Evolutionary conservation across 164 flowering plant species (phyloP), one percentile per base, ranked within the genome.

Genomic region (Nelumbo lutea): DNA sequence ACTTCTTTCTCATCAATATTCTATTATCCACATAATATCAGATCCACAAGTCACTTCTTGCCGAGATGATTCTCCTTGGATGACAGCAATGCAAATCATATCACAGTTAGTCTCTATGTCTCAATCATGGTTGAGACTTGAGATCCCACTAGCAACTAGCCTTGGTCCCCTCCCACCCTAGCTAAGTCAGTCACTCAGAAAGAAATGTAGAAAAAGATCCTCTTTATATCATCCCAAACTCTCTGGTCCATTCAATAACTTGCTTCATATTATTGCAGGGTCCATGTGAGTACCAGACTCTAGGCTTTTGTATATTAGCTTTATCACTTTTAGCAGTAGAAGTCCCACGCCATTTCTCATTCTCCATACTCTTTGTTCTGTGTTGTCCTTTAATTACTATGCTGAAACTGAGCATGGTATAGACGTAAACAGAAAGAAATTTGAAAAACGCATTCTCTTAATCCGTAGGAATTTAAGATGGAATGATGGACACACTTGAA

Each of bases 121-220:
- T 39, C 45, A 68, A 59, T 59, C 66, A 50, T 10, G 6, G 51
- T 59, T 45, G 63, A 62, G 55, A 52, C 61, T 62, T 55, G 71
- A 68, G 62, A 72, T 56, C 39, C 67, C 67, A 68, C 42, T 73
- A 56, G 27, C 59, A 68, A 15, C 27, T 9, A n/a, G 1, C n/a
- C 62, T 48, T 68, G 76, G 76, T 73, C 76, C 76, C 73, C 67
- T 39, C 64, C 68, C 63, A 68, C 68, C 61, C 62, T 67, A 68
- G 40, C 10, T 14, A 42, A 53, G 27, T 50, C 7, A 66, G 57
- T 48, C 64, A 5, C 47, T 7, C 40, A 46, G 52, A 42, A 58
- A 55, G 45, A 53, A 10, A 14, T 40, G 13, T 27, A 27, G 27
- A 45, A 60, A 46, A 64, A 45, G 46, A 64, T 70, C 55, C 47